Base-by-base conservation (phyloP, 306 rosid species). In the Dryas drummondii region DNA sequence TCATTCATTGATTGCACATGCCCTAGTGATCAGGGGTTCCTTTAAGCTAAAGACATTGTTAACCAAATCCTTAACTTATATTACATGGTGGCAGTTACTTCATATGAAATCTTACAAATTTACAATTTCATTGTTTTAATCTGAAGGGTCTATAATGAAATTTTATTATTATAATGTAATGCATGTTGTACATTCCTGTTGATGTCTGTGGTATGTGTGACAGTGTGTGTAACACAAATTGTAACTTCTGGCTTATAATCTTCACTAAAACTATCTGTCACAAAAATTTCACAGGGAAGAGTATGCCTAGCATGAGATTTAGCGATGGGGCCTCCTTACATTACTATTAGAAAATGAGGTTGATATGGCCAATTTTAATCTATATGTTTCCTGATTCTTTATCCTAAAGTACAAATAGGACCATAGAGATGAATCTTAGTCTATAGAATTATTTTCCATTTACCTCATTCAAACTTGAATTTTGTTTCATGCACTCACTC, bases 21-120 rank as follows among this genome's bases (percentile, higher is more conserved):
- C 19, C 16, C 32, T 56, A 68, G 46, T 44, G 71, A 27, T 62
- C 16, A 49, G 13, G 56, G 6, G 7, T 46, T 63, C 60, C 41
- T 67, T 41, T 19, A n/a, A 47, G 45, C 45, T 27, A 14, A 14
- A 32, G 46, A 73, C 61, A 42, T 52, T 32, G 58, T 74, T 53
- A 32, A 57, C 66, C 67, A 78, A 76, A 80, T 63, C 66, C 83
- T 83, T 37, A 44, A 1, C 41, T 32, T 32, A 32, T 26, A 40
- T 14, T 45, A 22, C 42, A 49, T 52, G 37, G 37, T 47, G 68
- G 50, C 48, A 63, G 66, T 19, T 40, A 13, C 17, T 26, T 45
- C 50, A 4, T 44, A 15, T 26, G 68, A 59, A 59, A 58, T 45
- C 26, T 13, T 17, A 16, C 19, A 7, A 41, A 40, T 63, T 13